Percentiles rank a stretch among this genome's conserved stretches.
Conservation (phyloP, 2,329 filamentous ascomycete genomes). For the Diaporthe velutina region DNA sequence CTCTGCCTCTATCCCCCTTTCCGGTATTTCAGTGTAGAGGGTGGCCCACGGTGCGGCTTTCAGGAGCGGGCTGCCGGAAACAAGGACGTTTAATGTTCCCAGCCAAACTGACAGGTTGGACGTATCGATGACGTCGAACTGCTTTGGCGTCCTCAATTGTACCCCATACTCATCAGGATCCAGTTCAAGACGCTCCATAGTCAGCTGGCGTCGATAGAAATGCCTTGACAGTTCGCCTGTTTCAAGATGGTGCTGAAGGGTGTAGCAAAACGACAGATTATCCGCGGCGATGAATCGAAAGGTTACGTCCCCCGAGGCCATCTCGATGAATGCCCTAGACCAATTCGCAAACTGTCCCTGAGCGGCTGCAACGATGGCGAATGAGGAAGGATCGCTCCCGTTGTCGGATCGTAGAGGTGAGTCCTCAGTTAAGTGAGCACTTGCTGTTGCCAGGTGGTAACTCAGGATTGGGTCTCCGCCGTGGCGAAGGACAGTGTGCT, state of each 20-base stretch:
- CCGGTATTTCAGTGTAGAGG: slow-evolving; percentile 50
- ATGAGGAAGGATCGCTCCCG: background rate
- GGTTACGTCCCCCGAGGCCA: slow-evolving; percentile 44
- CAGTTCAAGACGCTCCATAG: slow-evolving; percentile 55
- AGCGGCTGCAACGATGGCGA: slow-evolving; percentile 49
- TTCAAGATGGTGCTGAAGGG: slow-evolving; percentile 57
- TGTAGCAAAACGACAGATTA: slow-evolving; percentile 64
- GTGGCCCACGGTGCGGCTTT: slow-evolving; percentile 57
- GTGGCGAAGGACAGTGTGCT: slow-evolving; percentile 58
- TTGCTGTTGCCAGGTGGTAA: slow-evolving; percentile 68
- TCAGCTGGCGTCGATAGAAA: slow-evolving; percentile 57
- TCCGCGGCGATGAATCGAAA: slow-evolving; percentile 64
- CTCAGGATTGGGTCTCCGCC: slow-evolving; percentile 64
- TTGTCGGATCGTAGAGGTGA: slow-evolving; percentile 54
- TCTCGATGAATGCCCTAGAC: slow-evolving; percentile 54
- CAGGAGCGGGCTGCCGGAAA: slow-evolving; percentile 62
- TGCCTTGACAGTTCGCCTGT: slow-evolving; percentile 51
- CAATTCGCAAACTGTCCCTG: slow-evolving; percentile 61
- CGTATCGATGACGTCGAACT: slow-evolving; percentile 70
- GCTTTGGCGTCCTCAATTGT: slow-evolving; percentile 50
- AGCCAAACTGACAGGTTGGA: slow-evolving; percentile 59
- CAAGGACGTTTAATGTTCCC: slow-evolving; percentile 59
- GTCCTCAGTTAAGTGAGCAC: slow-evolving; percentile 51
- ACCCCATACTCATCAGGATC: slow-evolving; percentile 56
- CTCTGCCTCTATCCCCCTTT: slow-evolving; percentile 55